A percentile compares a stretch with the other conserved stretches of the same genome.
phyloP scores from a whole-genome alignment of 2,329 filamentous ascomycete species.

The Trichoderma sp. region DNA sequence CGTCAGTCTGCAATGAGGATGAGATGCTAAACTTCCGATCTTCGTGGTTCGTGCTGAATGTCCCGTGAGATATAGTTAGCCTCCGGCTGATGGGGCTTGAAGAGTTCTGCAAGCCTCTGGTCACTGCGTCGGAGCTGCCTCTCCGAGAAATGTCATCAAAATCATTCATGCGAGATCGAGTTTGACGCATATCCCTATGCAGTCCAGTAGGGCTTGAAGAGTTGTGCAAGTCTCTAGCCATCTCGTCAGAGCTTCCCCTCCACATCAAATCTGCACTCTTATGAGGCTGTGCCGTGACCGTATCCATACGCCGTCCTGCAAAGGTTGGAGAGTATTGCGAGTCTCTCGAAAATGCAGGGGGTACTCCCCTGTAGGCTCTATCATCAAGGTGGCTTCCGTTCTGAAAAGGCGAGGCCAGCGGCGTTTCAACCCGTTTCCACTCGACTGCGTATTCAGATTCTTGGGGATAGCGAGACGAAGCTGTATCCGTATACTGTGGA shows the following conservation, averaged over 20 bases:
- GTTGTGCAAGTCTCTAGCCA: not conserved
- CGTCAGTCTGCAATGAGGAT: constrained; percentile 33
- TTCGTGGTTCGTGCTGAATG: constrained; percentile 45
- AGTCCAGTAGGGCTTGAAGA: not conserved
- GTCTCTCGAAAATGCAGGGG: not conserved
- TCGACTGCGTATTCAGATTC: not conserved
- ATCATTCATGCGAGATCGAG: not conserved
- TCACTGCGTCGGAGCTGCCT: not conserved
- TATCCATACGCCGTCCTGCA: not conserved
- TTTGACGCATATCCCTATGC: not conserved
- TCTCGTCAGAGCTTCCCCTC: not conserved
- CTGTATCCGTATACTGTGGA: not conserved
- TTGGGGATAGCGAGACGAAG: not conserved
- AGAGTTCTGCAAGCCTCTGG: not conserved
- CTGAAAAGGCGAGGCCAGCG: not conserved
- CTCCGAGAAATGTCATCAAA: constrained; percentile 21
- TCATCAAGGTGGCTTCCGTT: not conserved
- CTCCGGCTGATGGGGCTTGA: constrained; percentile 35
- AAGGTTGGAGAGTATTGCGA: not conserved
- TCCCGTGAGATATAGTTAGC: constrained; percentile 49
- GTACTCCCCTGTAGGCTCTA: not conserved
- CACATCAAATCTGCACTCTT: not conserved
- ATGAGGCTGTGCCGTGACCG: not conserved
- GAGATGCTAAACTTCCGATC: constrained; percentile 33
- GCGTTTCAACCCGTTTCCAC: not conserved